These are phyloP conservation scores for Boletus subparvulus DNA, from an alignment of 768 basidiomycete species.

Conservation along the genomic window DNA sequence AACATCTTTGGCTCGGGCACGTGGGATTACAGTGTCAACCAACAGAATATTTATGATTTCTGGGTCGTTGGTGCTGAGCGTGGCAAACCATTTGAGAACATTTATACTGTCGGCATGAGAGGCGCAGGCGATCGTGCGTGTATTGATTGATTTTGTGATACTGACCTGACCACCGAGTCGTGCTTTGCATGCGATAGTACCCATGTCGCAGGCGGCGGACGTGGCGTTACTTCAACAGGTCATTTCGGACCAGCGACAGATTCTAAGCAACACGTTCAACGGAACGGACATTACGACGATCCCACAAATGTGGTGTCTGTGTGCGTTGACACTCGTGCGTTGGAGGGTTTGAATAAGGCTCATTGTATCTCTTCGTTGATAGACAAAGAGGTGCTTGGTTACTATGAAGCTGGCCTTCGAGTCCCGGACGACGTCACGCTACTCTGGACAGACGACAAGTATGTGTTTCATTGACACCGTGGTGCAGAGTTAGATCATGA, in stretches of 20 bases:
- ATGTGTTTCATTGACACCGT: background rate
- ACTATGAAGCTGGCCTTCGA: background rate
- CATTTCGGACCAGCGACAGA: background rate
- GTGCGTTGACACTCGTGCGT: background rate
- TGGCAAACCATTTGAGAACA: conserved; percentile 45
- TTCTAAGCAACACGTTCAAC: background rate
- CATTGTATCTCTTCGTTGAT: background rate
- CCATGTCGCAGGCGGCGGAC: background rate
- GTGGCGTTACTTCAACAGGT: background rate
- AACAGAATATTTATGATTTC: background rate
- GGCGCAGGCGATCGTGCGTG: background rate
- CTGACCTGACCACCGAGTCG: background rate
- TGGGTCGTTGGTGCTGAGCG: background rate
- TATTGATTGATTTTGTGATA: background rate
- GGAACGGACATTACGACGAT: conserved; percentile 1
- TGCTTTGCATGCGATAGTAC: background rate
- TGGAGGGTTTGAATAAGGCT: background rate
- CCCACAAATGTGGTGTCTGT: background rate
- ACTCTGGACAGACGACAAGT: conserved; percentile 2
- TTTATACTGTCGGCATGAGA: conserved; percentile 58
- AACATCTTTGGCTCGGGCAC: conserved; percentile 30
- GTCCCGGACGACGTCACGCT: background rate
- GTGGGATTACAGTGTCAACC: background rate
- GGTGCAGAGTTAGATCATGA: background rate
- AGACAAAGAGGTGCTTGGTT: background rate